Conservation (phyloP, 495 filamentous ascomycete genomes). For the Pseudotulostoma volvatum region DNA sequence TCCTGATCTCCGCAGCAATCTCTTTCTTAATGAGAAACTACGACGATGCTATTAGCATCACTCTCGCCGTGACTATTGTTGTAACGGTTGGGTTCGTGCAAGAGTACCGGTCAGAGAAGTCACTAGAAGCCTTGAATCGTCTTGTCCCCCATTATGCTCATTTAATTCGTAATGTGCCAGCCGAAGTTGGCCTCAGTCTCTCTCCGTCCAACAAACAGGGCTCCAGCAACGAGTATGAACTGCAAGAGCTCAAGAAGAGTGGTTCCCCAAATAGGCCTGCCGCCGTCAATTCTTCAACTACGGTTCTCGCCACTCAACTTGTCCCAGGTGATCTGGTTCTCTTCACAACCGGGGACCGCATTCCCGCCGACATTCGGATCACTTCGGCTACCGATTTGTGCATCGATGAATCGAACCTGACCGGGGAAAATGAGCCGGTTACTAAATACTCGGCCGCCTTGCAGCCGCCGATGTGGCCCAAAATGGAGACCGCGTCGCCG, state of each 20-base stretch:
- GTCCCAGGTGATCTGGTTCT: constrained; percentile 85
- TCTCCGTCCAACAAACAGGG: constrained; percentile 12
- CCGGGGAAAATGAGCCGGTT: constrained; percentile 90
- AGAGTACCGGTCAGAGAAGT: constrained; percentile 95
- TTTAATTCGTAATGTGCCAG: constrained; percentile 48
- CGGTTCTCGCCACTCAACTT: constrained; percentile 68
- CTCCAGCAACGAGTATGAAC: constrained; percentile 28
- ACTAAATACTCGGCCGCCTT: constrained; percentile 54
- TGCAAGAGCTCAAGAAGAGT: constrained; percentile 3
- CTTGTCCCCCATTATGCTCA: constrained; percentile 91
- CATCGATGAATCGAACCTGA: constrained; percentile 95
- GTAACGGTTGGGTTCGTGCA: constrained; percentile 93
- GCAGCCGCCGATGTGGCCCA: constrained; percentile 5
- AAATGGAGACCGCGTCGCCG: constrained; percentile 24
- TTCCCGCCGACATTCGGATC: constrained; percentile 91
- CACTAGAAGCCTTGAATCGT: constrained; percentile 83
- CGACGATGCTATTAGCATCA: constrained; percentile 91
- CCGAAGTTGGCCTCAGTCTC: constrained; percentile 11
- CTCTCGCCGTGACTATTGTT: constrained; percentile 89
- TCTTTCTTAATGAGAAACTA: constrained; percentile 88
- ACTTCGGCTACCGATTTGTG: constrained; percentile 73
- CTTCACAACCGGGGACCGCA: constrained; percentile 89
- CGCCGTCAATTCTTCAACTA: constrained; percentile 56
- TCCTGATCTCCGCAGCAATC: constrained; percentile 75
- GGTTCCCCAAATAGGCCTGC: neutral